Percentiles rank a stretch among this genome's conserved stretches.
Conservation (phyloP, 352 stramenopile species). For the Sclerospora graminicola region DNA sequence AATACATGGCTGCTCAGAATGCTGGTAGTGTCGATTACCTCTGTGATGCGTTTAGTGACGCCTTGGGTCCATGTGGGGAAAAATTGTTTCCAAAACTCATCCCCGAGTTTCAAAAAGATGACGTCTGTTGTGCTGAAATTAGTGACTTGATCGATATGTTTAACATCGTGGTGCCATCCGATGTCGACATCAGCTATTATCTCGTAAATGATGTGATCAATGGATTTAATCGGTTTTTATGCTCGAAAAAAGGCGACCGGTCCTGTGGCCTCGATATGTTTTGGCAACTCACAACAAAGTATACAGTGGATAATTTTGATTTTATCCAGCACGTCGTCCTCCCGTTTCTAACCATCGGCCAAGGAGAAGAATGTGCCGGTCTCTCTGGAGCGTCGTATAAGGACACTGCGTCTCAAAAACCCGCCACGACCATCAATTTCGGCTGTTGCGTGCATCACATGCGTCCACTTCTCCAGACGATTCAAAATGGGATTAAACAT, state of each 20-base stretch:
- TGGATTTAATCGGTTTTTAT: slow-evolving; percentile 40
- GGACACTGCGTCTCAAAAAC: slow-evolving; percentile 21
- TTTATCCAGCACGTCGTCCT: slow-evolving; percentile 39
- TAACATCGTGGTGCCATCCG: slow-evolving; percentile 31
- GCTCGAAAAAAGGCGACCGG: slow-evolving; percentile 24
- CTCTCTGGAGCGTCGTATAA: slow-evolving; percentile 28
- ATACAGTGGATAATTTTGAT: slow-evolving; percentile 29
- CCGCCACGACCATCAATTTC: slow-evolving; percentile 31
- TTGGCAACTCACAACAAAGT: slow-evolving; percentile 30
- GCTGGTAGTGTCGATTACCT: slow-evolving; percentile 28
- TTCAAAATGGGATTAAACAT: slow-evolving; percentile 26
- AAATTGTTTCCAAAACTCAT: slow-evolving; percentile 29
- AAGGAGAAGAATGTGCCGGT: slow-evolving; percentile 27
- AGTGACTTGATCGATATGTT: slow-evolving; percentile 43
- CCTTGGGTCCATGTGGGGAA: slow-evolving; percentile 28
- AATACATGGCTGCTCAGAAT: slow-evolving; percentile 29
- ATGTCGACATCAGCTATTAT: slow-evolving; percentile 28
- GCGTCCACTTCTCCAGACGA: slow-evolving; percentile 35
- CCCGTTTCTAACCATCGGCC: slow-evolving; percentile 31
- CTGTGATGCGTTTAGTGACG: slow-evolving; percentile 28
- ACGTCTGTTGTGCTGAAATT: slow-evolving; percentile 35
- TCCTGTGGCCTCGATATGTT: slow-evolving; percentile 37
- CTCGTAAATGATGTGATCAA: slow-evolving; percentile 42
- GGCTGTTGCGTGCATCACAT: slow-evolving; percentile 35
- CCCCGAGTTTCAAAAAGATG: slow-evolving; percentile 23